A percentile compares a stretch with the other conserved stretches of the same genome.
Conservation (phyloP, 371 early-diverging fungal species). For the Capillidium rhysosporum region DNA sequence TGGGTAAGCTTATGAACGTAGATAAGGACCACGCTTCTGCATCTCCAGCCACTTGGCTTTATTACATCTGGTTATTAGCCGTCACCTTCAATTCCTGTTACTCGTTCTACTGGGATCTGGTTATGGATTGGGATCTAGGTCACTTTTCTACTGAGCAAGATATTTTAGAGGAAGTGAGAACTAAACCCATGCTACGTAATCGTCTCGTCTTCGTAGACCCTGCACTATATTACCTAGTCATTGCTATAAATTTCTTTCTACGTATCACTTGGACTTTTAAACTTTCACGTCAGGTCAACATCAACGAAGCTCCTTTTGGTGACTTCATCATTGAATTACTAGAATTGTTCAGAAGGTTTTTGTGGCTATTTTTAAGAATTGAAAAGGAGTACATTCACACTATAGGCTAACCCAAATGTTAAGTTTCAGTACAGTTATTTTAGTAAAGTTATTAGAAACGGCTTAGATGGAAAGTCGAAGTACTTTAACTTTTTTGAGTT, state of each 20-base stretch:
- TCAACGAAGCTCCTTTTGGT: slow-evolving; percentile 36
- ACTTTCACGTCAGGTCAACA: slow-evolving; percentile 44
- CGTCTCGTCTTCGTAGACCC: slow-evolving; percentile 35
- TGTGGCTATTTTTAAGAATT: slow-evolving; percentile 78
- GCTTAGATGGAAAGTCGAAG: too few species aligned
- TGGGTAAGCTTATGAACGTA: slow-evolving; percentile 15
- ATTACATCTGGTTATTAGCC: slow-evolving; percentile 19
- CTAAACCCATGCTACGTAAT: slow-evolving; percentile 25
- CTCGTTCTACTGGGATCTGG: slow-evolving; percentile 88
- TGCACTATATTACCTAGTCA: slow-evolving; percentile 45
- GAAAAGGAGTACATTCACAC: slow-evolving; percentile 31
- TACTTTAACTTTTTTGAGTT: too few species aligned
- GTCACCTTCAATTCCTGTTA: slow-evolving; percentile 71
- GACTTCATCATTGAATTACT: slow-evolving; percentile 53
- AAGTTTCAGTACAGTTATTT: too few species aligned
- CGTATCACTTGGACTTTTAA: slow-evolving; percentile 75
- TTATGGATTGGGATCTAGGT: slow-evolving; percentile 74
- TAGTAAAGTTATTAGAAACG: too few species aligned
- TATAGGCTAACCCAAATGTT: too few species aligned
- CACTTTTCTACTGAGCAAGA: slow-evolving; percentile 9
- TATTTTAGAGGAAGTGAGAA: background rate
- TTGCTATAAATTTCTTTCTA: slow-evolving; percentile 51
- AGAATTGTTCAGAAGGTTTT: slow-evolving; percentile 68
- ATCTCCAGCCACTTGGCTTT: background rate
- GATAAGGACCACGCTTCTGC: background rate